phyloP scores from a whole-genome alignment of 2,329 filamentous ascomycete species.

The Fusarium sp. region DNA sequence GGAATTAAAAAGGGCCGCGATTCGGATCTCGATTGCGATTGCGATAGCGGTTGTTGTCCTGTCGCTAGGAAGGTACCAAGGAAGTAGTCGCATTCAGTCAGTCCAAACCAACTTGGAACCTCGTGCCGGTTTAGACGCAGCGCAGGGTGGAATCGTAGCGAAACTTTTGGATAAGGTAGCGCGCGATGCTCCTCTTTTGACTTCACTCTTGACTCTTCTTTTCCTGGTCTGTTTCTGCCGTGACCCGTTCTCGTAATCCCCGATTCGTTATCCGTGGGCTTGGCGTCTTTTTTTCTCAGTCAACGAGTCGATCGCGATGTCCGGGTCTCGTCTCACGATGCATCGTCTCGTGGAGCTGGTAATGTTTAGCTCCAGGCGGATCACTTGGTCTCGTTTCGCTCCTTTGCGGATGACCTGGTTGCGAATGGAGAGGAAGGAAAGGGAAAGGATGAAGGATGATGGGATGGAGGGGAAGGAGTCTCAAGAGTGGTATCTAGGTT shows the following conservation, averaged over 20 bases:
- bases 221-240: not conserved
- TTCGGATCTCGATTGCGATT: slow-evolving; percentile 2
- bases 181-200: not conserved
- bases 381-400: not conserved
- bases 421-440: not conserved
- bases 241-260: slow-evolving; percentile 4
- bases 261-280: not conserved
- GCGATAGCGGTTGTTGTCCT: slow-evolving; percentile 1
- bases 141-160: slow-evolving; percentile 18
- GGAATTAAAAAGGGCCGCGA: not conserved
- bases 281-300: not conserved
- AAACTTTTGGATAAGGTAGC: slow-evolving; percentile 14
- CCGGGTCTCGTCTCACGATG: not conserved
- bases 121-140: slow-evolving; percentile 1
- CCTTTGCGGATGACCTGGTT: not conserved
- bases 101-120: not conserved
- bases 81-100: not conserved
- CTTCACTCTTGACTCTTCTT: not conserved
- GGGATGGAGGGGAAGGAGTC: not conserved
- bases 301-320: not conserved
- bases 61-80: not conserved
- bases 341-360: slow-evolving; percentile 5
- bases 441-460: not conserved
- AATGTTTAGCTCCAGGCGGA: not conserved
- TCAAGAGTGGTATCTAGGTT: slow-evolving; percentile 1